Evolutionary conservation across 306 rosid species (phyloP).

Genomic region (Benincasa hispida): DNA sequence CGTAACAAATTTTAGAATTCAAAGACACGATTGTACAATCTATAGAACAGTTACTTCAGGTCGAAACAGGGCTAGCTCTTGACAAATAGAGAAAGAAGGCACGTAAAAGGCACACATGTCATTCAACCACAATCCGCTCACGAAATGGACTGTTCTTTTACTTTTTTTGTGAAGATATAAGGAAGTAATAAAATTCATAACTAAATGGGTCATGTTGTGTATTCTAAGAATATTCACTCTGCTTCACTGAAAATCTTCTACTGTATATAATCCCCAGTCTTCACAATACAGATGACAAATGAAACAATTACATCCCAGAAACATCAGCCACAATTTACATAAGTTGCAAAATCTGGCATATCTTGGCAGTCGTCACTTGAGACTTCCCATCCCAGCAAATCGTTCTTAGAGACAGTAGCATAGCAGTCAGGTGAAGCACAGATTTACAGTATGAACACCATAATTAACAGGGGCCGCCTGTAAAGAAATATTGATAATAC

Average conservation of each 20-base stretch:
- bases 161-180: neutral
- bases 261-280: neutral
- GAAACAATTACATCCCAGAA: slow-evolving; percentile 51
- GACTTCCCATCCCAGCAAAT: slow-evolving; percentile 22
- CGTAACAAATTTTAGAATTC: neutral
- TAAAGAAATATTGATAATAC: neutral
- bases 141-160: neutral
- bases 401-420: slow-evolving; percentile 25
- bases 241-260: slow-evolving; percentile 6
- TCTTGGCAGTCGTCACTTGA: slow-evolving; percentile 25
- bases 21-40: too few species aligned
- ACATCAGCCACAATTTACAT: slow-evolving; percentile 36
- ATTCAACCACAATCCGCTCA: neutral
- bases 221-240: slow-evolving; percentile 5
- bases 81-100: neutral
- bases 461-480: slow-evolving; percentile 12
- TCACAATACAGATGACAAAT: slow-evolving; percentile 20
- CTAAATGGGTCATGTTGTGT: neutral
- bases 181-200: neutral
- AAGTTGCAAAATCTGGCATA: slow-evolving; percentile 25
- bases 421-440: slow-evolving; percentile 19
- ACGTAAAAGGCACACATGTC: neutral
- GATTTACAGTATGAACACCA: slow-evolving; percentile 23
- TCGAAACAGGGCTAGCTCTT: too few species aligned
- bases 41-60: too few species aligned